Conservation (phyloP, 306 rosid species). For the Malus orientalis region DNA sequence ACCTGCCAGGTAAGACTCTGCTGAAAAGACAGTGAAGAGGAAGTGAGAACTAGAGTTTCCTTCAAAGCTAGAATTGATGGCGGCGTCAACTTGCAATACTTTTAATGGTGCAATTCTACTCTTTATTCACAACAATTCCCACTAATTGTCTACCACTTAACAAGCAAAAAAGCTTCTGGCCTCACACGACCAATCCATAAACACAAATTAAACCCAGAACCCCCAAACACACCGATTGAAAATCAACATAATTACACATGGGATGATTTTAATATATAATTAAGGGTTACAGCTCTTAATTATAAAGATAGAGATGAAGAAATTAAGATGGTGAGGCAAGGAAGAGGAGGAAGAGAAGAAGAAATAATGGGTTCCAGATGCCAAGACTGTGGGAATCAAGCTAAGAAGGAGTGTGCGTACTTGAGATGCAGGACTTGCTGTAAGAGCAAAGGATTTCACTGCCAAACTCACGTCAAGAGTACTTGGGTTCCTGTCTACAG, state of each 20-base stretch:
- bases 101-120: not conserved
- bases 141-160: not conserved
- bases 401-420: conserved; percentile 56
- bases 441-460: conserved; percentile 48
- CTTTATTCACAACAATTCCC: not conserved
- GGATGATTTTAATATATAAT: not conserved
- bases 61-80: not conserved
- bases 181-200: conserved; percentile 1
- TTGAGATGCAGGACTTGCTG: conserved; percentile 71
- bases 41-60: not conserved
- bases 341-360: not conserved
- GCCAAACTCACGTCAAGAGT: conserved; percentile 61
- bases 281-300: not conserved
- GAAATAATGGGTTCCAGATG: conserved; percentile 26
- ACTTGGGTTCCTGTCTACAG: conserved; percentile 57
- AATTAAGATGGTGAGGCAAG: conserved; percentile 19
- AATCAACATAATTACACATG: not conserved
- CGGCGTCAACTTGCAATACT: not conserved
- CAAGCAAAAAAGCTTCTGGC: not conserved
- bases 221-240: not conserved
- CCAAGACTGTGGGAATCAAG: conserved; percentile 73
- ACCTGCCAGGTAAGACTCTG: not conserved
- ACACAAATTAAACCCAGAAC: conserved; percentile 5
- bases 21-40: not conserved
- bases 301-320: not conserved